phyloP scores from a whole-genome alignment of 2,329 filamentous ascomycete species.

The Pyricularia grisea region DNA sequence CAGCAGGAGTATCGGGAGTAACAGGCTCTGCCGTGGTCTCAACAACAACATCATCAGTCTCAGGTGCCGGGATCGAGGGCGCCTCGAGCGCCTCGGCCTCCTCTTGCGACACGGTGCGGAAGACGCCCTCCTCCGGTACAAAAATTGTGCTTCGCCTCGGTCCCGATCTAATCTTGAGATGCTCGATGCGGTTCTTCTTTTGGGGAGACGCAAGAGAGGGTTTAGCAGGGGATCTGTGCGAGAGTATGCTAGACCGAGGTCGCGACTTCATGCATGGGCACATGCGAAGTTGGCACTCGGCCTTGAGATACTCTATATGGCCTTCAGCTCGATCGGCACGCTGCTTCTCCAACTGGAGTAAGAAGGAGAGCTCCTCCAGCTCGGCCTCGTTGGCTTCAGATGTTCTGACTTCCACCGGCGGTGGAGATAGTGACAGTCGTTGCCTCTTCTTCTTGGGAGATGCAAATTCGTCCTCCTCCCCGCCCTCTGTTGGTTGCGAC shows the following conservation, averaged over 20 bases:
- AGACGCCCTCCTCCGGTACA: conserved; percentile 53
- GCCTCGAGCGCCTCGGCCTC: conserved; percentile 35
- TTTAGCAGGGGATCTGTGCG: conserved; percentile 24
- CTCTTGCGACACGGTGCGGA: conserved; percentile 48
- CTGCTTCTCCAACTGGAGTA: conserved; percentile 48
- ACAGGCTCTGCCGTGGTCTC: conserved; percentile 18
- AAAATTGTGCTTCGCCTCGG: conserved; percentile 45
- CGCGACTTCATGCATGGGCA: conserved; percentile 48
- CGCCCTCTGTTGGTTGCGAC: conserved; percentile 26
- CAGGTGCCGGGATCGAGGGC: conserved; percentile 13
- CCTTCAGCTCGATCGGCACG: conserved; percentile 62
- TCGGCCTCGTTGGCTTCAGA: conserved; percentile 48
- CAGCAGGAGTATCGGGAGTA: conserved; percentile 22
- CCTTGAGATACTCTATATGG: conserved; percentile 65
- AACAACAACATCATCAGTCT: conserved; percentile 14
- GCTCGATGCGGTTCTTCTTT: conserved; percentile 24
- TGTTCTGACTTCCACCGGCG: conserved; percentile 40
- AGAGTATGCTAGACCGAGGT: conserved; percentile 19
- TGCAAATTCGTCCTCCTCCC: conserved; percentile 50
- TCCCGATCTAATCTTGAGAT: conserved; percentile 24
- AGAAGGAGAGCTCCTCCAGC: conserved; percentile 43
- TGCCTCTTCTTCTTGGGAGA: conserved; percentile 44
- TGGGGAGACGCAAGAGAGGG: conserved; percentile 20
- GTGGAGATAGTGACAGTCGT: conserved; percentile 31
- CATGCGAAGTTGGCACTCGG: conserved; percentile 61